A percentile compares a stretch with the other conserved stretches of the same genome.
Conservation (phyloP, 2,329 filamentous ascomycete genomes). For the Pestalotiopsis sp. region DNA sequence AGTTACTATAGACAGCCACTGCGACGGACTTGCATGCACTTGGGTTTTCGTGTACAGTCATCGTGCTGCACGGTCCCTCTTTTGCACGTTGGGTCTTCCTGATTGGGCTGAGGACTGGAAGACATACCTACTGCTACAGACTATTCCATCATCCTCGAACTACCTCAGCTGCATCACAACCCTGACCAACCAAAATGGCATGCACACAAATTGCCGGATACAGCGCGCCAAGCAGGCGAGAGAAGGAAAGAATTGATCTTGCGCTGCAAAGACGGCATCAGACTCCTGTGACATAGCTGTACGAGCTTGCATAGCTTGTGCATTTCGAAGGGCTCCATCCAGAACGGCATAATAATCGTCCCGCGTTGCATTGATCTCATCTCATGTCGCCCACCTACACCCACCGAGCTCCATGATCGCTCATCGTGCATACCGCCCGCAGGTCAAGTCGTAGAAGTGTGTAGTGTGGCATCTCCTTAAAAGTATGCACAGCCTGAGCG, state of each 20-base stretch:
- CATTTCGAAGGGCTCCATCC: neutral
- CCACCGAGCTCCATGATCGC: neutral
- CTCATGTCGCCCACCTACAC: neutral
- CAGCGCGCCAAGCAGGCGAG: slow-evolving; percentile 1
- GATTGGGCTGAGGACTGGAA: neutral
- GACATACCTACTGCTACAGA: neutral
- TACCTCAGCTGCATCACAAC: neutral
- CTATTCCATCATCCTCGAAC: neutral
- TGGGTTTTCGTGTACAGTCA: neutral
- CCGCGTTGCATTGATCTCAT: slow-evolving; percentile 3
- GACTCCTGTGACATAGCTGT: neutral
- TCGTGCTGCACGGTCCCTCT: neutral
- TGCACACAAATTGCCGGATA: neutral
- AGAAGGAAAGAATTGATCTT: neutral
- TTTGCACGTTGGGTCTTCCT: neutral
- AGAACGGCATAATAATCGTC: slow-evolving; percentile 6
- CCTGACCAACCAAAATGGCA: neutral
- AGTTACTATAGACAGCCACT: neutral
- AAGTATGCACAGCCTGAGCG: neutral
- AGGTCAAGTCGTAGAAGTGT: neutral
- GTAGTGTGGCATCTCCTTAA: neutral
- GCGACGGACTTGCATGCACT: neutral
- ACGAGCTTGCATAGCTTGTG: neutral
- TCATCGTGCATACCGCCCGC: slow-evolving; percentile 1
- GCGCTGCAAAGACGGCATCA: neutral